Conservation (phyloP, 208 protist genomes). For the Crithidia fasciculata region DNA sequence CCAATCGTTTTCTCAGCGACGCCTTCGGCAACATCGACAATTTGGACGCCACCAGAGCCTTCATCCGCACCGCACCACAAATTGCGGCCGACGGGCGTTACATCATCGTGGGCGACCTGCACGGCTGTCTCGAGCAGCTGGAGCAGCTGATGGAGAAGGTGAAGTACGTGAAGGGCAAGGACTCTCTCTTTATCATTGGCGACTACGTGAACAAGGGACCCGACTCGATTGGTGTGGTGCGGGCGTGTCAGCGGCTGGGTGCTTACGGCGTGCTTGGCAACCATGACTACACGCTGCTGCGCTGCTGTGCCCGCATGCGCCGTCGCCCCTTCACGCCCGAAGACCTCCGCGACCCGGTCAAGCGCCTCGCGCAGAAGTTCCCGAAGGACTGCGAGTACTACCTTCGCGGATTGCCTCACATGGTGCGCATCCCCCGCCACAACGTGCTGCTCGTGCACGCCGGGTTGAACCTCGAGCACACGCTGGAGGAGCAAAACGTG, state of each 20-base stretch:
- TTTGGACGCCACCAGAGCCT: constrained; percentile 50
- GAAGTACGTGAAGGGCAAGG: constrained; percentile 71
- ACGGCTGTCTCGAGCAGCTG: constrained; percentile 88
- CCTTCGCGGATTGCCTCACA: constrained; percentile 81
- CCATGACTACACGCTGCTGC: constrained; percentile 88
- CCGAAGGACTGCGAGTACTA: constrained; percentile 82
- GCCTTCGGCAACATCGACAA: constrained; percentile 64
- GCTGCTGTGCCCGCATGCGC: constrained; percentile 54
- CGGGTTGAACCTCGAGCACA: constrained; percentile 65
- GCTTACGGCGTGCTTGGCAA: constrained; percentile 89
- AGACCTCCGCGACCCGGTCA: constrained; percentile 80
- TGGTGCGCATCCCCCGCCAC: constrained; percentile 81
- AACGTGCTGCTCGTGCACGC: constrained; percentile 89
- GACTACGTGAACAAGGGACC: constrained; percentile 93
- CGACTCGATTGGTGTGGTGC: constrained; percentile 81
- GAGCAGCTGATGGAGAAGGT: constrained; percentile 80
- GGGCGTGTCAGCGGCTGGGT: constrained; percentile 57
- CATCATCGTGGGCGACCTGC: constrained; percentile 91
- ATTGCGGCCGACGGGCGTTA: constrained; percentile 56
- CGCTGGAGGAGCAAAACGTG: constrained; percentile 76
- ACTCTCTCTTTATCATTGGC: constrained; percentile 84
- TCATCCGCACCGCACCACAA: constrained; percentile 67
- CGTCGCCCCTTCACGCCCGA: constrained; percentile 49
- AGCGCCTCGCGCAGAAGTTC: constrained; percentile 72
- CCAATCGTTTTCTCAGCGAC: constrained; percentile 38